Conservation (phyloP, 2,329 filamentous ascomycete species). For the Microsporum canis region DNA sequence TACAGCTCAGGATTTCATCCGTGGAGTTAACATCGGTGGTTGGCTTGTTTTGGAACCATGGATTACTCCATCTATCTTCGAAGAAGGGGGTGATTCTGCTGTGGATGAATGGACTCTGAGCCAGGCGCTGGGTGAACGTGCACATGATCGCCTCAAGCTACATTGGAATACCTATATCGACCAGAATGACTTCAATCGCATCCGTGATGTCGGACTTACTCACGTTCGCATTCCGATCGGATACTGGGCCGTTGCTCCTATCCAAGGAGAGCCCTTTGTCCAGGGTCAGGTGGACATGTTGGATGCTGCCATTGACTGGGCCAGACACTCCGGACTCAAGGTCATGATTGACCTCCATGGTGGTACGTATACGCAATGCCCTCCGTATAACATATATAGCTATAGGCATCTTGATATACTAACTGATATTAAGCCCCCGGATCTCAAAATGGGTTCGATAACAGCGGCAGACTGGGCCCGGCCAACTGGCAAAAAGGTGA, state of each 20-base stretch:
- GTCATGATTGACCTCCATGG: constrained; percentile 59
- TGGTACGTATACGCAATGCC: constrained; percentile 33
- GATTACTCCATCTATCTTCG: constrained; percentile 53
- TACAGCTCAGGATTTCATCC: constrained; percentile 27
- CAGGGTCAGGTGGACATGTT: constrained; percentile 50
- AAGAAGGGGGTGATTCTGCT: constrained; percentile 37
- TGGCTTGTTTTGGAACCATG: constrained; percentile 55
- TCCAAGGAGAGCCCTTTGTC: constrained; percentile 49
- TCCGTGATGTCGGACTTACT: constrained; percentile 48
- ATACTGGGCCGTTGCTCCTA: constrained; percentile 50
- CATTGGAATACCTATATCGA: constrained; percentile 53
- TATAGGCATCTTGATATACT: constrained; percentile 8
- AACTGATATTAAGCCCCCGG: constrained; percentile 37
- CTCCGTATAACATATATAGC: constrained; percentile 7
- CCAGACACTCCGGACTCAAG: constrained; percentile 46
- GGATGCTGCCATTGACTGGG: constrained; percentile 49
- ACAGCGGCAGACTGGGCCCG: constrained; percentile 42
- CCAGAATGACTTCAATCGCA: constrained; percentile 44
- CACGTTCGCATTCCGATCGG: constrained; percentile 51
- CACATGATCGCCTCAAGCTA: constrained; percentile 36
- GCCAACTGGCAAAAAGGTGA: constrained; percentile 31
- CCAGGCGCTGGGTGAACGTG: constrained; percentile 40
- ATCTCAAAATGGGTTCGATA: constrained; percentile 59
- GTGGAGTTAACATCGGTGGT: constrained; percentile 55
- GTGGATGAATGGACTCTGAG: constrained; percentile 49